Base-by-base conservation (phyloP, 2,329 filamentous ascomycete species). In the Tolypocladium tropicale region DNA sequence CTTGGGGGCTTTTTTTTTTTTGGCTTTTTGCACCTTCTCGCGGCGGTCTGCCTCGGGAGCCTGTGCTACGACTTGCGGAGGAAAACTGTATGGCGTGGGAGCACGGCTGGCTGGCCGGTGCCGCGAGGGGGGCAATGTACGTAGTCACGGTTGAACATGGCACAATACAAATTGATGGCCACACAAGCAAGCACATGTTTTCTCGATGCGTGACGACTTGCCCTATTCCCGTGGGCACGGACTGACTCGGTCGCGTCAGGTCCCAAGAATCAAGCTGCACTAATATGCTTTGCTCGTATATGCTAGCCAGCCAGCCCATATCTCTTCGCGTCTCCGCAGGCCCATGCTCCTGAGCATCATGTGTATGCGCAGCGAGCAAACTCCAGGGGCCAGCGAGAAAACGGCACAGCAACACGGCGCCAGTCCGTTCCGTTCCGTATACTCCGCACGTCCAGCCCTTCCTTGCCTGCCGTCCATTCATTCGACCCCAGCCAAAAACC, bases 101-200 rank as follows among this genome's bases (percentile, higher is more conserved):
- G 46, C 46, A 49, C 46, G 28, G 46, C 46, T 49, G 46, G 46
- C 25, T 28, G 28, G 46, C 46, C 32, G 46, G 46, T 25, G 25
- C 28, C 46, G 46, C 46, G 46, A 12, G 46, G 39, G 48, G 57
- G 53, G 39, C n/a, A n/a, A 58, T 57, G 48, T 54, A 53, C 50
- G 54, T 63, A 64, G 61, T 63, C 62, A 65, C 67, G 69, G 66
- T 63, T 65, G 63, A 59, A 63, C 62, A 63, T 66, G 64, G 65
- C 66, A 62, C 58, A 63, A 69, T 62, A 61, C 55, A 60, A 62
- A 60, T 61, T 61, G 62, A 59, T 60, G 50, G 61, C 62, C 60
- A 61, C 30, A n/a, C n/a, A n/a, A n/a, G n/a, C n/a, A n/a, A n/a
- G n/a, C n/a, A n/a, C 34, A 39, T 16, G 16, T 11, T 28, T 46